Percentiles rank a stretch among this genome's conserved stretches.
These are phyloP conservation scores for Kurtzmaniella quercitrusa DNA, from an alignment of 1,139 yeast species.

Conservation along the genomic window DNA sequence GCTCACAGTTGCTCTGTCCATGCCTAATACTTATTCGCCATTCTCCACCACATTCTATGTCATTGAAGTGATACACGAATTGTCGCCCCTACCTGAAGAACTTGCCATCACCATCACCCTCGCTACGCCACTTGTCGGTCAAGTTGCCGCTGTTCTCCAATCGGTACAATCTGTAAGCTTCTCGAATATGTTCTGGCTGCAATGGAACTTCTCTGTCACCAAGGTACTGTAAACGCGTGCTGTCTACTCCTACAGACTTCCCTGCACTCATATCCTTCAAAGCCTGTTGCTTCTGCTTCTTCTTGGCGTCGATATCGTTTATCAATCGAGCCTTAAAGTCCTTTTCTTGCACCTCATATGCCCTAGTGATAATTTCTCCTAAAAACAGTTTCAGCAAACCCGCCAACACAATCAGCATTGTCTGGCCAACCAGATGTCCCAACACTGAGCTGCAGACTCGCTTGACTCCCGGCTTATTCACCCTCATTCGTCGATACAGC, in stretches of 20 bases:
- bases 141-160: slow-evolving; percentile 65
- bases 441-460: slow-evolving; percentile 75
- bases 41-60: too few species aligned
- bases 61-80: too few species aligned
- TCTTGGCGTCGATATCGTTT: slow-evolving; percentile 34
- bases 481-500: slow-evolving; percentile 76
- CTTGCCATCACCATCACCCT: slow-evolving; percentile 69
- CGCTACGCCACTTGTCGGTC: slow-evolving; percentile 61
- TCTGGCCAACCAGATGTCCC: slow-evolving; percentile 80
- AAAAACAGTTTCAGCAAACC: slow-evolving; percentile 86
- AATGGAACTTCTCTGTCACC: slow-evolving; percentile 58
- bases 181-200: slow-evolving; percentile 79
- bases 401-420: slow-evolving; percentile 76
- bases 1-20: too few species aligned
- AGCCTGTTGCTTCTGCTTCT: slow-evolving; percentile 25
- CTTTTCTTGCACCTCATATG: slow-evolving; percentile 61
- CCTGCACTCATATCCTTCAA: slow-evolving; percentile 27
- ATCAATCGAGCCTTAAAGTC: slow-evolving; percentile 45
- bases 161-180: slow-evolving; percentile 79
- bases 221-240: slow-evolving; percentile 24
- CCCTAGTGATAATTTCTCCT: slow-evolving; percentile 83
- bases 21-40: too few species aligned
- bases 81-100: slow-evolving; percentile 46
- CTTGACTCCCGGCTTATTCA: slow-evolving; percentile 76
- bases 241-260: slow-evolving; percentile 26